A percentile compares a stretch with the other conserved stretches of the same genome.
phyloP scores from a whole-genome alignment of 257 asterid species.

The Agastache rugosa region DNA sequence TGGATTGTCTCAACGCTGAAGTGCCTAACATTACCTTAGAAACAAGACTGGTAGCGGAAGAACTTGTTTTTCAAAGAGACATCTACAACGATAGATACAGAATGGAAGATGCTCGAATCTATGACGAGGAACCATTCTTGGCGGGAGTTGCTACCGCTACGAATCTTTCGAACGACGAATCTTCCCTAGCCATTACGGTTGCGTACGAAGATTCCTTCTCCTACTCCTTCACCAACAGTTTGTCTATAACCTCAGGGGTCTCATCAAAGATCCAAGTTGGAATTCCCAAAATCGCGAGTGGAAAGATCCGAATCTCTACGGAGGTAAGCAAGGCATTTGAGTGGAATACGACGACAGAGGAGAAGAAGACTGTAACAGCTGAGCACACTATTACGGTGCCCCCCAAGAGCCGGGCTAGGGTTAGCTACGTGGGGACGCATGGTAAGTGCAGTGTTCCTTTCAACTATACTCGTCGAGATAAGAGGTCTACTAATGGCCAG shows the following conservation, averaged over 20 bases:
- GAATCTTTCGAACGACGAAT: neutral
- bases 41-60: neutral
- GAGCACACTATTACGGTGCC: neutral
- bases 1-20: neutral
- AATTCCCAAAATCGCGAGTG: neutral
- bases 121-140: constrained; percentile 8
- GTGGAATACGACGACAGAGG: neutral
- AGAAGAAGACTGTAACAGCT: neutral
- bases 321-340: neutral
- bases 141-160: neutral
- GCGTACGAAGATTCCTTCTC: neutral
- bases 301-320: neutral
- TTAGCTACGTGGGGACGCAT: neutral
- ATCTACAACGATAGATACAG: neutral
- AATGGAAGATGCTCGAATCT: constrained; percentile 2
- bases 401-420: neutral
- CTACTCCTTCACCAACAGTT: neutral
- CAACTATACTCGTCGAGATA: neutral
- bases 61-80: neutral
- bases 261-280: neutral
- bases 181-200: neutral
- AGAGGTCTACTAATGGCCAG: neutral
- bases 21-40: neutral
- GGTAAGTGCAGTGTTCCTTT: constrained; percentile 1
- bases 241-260: neutral